Conservation (phyloP, 176 grass and related monocot genomes). For the Ensete glaucum region DNA sequence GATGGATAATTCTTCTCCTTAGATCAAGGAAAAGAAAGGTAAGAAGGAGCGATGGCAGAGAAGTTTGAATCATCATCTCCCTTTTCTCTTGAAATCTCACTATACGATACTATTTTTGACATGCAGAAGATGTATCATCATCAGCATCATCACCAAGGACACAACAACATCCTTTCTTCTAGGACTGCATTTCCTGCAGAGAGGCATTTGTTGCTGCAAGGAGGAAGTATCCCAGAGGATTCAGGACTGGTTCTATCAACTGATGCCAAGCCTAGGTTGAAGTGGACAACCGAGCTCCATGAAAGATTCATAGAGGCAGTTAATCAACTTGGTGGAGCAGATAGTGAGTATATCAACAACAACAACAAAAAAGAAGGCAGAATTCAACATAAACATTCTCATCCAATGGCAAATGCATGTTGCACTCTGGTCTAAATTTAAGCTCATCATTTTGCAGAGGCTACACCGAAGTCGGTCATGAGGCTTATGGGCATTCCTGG, state of each 20-base stretch:
- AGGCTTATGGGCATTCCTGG: constrained; percentile 85
- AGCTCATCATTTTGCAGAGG: constrained; percentile 38
- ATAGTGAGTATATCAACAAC: constrained; percentile 48
- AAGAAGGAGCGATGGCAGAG: background rate
- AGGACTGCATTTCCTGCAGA: constrained; percentile 41
- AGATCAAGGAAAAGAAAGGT: background rate
- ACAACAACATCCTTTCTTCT: constrained; percentile 51
- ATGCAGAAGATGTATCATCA: constrained; percentile 69
- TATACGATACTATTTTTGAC: too few relatives aligned
- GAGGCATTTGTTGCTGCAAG: constrained; percentile 43
- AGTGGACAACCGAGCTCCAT: constrained; percentile 89
- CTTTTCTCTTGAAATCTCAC: too few relatives aligned
- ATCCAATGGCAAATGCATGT: background rate
- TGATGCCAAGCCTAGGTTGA: constrained; percentile 79
- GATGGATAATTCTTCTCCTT: too few relatives aligned
- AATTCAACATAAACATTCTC: too few relatives aligned
- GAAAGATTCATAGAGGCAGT: constrained; percentile 81
- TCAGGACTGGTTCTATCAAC: constrained; percentile 80
- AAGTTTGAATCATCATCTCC: too few relatives aligned
- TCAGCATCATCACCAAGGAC: constrained; percentile 21
- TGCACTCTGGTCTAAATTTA: background rate
- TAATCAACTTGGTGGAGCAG: constrained; percentile 77
- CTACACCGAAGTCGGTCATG: constrained; percentile 92
- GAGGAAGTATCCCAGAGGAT: constrained; percentile 47
- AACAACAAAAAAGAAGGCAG: too few relatives aligned